Conservation (phyloP, 2,329 filamentous ascomycete genomes). For the Bipolaris gigantea region DNA sequence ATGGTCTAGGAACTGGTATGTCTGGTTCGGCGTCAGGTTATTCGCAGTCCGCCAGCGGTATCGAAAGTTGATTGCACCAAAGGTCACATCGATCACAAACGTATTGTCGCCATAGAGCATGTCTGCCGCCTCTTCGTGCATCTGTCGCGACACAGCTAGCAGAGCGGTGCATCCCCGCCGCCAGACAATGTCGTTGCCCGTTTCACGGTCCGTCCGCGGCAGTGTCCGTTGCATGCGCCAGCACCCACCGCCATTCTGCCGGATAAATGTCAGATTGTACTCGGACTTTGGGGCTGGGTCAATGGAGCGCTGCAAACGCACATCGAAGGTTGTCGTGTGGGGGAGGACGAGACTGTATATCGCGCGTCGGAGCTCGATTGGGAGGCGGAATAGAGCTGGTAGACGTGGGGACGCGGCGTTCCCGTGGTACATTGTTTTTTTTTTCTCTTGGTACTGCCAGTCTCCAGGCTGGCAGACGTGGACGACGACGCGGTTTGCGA, state of each 20-base stretch:
- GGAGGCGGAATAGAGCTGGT: slow-evolving; percentile 43
- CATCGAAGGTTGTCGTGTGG: slow-evolving; percentile 38
- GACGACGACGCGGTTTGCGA: slow-evolving; percentile 1
- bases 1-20: slow-evolving; percentile 47
- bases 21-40: slow-evolving; percentile 46
- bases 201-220: slow-evolving; percentile 29
- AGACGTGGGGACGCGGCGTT: slow-evolving; percentile 3
- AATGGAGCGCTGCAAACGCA: slow-evolving; percentile 22
- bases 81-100: slow-evolving; percentile 52
- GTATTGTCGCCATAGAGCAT: slow-evolving; percentile 52
- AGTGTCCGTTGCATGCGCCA: slow-evolving; percentile 37
- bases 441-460: not conserved
- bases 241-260: slow-evolving; percentile 24
- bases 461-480: not conserved
- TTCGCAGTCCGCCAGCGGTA: slow-evolving; percentile 50
- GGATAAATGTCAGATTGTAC: slow-evolving; percentile 39
- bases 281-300: slow-evolving; percentile 24
- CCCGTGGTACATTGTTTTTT: slow-evolving; percentile 17
- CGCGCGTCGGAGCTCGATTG: slow-evolving; percentile 49
- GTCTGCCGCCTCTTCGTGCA: slow-evolving; percentile 51
- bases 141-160: slow-evolving; percentile 45
- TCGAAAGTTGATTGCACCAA: slow-evolving; percentile 49
- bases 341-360: slow-evolving; percentile 50
- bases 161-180: slow-evolving; percentile 46
- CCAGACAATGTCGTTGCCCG: slow-evolving; percentile 48